Evolutionary conservation across 495 filamentous ascomycete species (phyloP), one percentile per base, ranked within the genome.

Genomic region (Penicillium daleae): DNA sequence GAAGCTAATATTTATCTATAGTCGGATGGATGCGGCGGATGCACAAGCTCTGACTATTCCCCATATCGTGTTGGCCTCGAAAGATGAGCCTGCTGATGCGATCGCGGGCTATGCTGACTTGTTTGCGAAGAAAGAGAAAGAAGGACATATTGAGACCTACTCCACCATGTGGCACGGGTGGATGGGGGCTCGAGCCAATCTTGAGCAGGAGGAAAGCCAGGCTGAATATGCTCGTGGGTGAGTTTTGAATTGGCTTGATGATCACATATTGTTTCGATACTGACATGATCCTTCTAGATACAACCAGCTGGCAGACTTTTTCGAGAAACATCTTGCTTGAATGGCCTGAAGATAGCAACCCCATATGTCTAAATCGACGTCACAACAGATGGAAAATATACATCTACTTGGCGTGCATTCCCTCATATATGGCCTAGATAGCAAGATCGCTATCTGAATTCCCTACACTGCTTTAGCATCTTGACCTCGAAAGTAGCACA

Each of bases 121-220:
- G 0, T 64, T 86, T 4, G 66, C 70, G 4, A 72, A 70, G 22
- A 76, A 74, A n/a, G 77, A 70, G 8, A 70, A 73, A 35, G 68
- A 54, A 17, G 78, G 75, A 0, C 60, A 74, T 51, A 79, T 87
- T 4, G 82, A 86, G 64, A 82, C 74, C 6, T 88, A 86, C 59
- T 46, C 61, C 1, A 77, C 60, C 6, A 84, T 84, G 83, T 77
- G 76, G 71, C 86, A 88, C 63, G 86, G 86, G 19, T 88, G 85
- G 83, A 88, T 88, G 86, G 82, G 83, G 2, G 83, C 86, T 0
- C 75, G 85, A 37, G 83, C 85, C 0, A 70, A 86, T n/a, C 63
- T 88, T 12, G 74, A 76, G 31, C 69, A 81, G n/a, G 74, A 82
- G 62, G 78, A 76, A 42, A 81, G 79, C 56, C 63, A 66, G 60